These are phyloP conservation scores for Podaxis sp. DNA, from an alignment of 768 basidiomycete genomes.

Conservation along the genomic window DNA sequence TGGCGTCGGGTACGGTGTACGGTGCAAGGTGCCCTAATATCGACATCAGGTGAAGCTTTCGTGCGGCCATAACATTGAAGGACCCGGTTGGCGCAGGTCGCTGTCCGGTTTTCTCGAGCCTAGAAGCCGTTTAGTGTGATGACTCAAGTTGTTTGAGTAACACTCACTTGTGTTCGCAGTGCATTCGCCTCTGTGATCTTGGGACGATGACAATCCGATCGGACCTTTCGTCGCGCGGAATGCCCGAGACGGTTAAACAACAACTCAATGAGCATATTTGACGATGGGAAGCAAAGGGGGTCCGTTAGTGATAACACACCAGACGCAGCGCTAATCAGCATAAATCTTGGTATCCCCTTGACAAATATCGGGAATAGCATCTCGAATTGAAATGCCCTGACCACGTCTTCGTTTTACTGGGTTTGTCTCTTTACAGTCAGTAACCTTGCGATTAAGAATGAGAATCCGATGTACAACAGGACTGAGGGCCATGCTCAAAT, in stretches of 20 bases:
- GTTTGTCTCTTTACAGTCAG: neutral
- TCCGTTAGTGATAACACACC: too few relatives aligned
- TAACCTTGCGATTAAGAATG: neutral
- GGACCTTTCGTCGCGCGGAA: neutral
- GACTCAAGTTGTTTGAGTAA: too few relatives aligned
- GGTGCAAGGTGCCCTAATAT: neutral
- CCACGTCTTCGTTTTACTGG: neutral
- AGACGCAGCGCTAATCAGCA: too few relatives aligned
- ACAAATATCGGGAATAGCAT: too few relatives aligned
- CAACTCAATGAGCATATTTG: neutral
- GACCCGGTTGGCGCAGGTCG: neutral
- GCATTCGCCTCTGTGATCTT: neutral
- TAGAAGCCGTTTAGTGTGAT: neutral
- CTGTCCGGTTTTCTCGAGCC: neutral
- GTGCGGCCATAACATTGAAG: neutral
- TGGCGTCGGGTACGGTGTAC: neutral
- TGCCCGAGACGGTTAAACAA: neutral
- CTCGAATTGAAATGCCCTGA: slow-evolving; percentile 21
- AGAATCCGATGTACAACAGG: neutral
- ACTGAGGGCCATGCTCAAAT: slow-evolving; percentile 6
- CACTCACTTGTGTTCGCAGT: too few relatives aligned
- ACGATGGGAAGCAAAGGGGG: too few relatives aligned
- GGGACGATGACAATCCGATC: neutral
- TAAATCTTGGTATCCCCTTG: too few relatives aligned
- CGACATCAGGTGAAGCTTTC: too few relatives aligned